Percentiles rank a stretch among this genome's conserved stretches.
Conservation (phyloP, 2,329 filamentous ascomycete species). For the Sporothrix pallida region DNA sequence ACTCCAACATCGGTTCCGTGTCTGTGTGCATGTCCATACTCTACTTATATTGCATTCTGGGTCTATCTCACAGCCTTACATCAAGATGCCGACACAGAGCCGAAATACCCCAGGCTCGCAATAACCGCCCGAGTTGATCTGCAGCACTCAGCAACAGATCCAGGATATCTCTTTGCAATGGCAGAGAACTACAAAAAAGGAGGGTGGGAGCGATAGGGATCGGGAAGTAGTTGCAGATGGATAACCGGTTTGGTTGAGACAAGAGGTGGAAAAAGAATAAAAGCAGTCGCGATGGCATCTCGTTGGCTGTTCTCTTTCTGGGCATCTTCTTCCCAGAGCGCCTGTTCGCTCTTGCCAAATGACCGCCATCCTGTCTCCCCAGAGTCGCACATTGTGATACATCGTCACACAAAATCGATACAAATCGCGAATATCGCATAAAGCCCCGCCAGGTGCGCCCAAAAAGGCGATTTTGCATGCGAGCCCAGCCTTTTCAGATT, state of each 20-base stretch:
- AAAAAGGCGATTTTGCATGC: not conserved
- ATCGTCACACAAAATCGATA: conserved; percentile 8
- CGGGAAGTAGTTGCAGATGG: not conserved
- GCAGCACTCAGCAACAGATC: not conserved
- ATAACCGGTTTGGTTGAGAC: not conserved
- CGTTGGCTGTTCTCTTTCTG: not conserved
- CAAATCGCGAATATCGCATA: not conserved
- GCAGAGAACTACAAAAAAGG: not conserved
- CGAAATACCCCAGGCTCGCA: not conserved
- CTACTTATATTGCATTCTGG: no score
- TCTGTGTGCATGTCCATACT: no score
- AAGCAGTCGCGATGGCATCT: no score
- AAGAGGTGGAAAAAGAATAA: not conserved
- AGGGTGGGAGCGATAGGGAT: not conserved
- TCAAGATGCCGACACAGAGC: not conserved
- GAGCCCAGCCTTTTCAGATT: conserved; percentile 3
- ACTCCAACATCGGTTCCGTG: not conserved
- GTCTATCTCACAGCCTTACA: no score
- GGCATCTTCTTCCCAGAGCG: not conserved
- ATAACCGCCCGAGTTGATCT: not conserved
- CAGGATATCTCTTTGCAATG: not conserved
- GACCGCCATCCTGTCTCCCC: not conserved
- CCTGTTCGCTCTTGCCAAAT: not conserved
- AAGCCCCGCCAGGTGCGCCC: not conserved
- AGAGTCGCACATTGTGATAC: not conserved